These are phyloP conservation scores for Salvia hispanica DNA, from an alignment of 257 asterid species.

Conservation along the genomic window DNA sequence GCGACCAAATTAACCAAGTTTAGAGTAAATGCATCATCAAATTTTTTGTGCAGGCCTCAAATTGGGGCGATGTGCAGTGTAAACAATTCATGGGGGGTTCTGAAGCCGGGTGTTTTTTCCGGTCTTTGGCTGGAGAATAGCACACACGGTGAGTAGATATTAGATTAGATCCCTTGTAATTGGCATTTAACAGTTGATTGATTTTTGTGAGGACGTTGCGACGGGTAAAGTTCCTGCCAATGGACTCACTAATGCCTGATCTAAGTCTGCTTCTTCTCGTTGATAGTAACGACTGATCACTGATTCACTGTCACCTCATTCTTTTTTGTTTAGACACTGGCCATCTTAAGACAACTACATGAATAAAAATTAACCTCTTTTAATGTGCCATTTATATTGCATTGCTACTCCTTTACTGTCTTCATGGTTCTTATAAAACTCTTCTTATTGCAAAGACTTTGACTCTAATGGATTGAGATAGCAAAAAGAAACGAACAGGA, in stretches of 20 bases:
- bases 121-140: conserved; percentile 66
- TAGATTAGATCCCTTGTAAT: conserved; percentile 56
- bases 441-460: no score
- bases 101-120: conserved; percentile 51
- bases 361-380: conserved; percentile 39
- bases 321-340: conserved; percentile 46
- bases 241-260: conserved; percentile 35
- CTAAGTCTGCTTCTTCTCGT: conserved; percentile 51
- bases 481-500: no score
- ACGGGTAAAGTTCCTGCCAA: conserved; percentile 31
- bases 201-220: conserved; percentile 46
- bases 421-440: no score
- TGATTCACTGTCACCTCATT: conserved; percentile 15
- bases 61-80: conserved; percentile 48
- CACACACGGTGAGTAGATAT: conserved; percentile 39
- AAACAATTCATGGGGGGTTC: conserved; percentile 47
- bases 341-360: conserved; percentile 34
- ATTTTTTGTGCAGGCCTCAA: conserved; percentile 82
- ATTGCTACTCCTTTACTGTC: no score
- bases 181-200: conserved; percentile 40
- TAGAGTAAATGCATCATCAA: conserved; percentile 32
- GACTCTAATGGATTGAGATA: no score
- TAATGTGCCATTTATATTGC: neutral
- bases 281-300: conserved; percentile 38
- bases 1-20: conserved; percentile 47